Evolutionary conservation across 2,329 filamentous ascomycete species (phyloP), one percentile per base, ranked within the genome.

Genomic region (Akanthomyces uredinophilus): DNA sequence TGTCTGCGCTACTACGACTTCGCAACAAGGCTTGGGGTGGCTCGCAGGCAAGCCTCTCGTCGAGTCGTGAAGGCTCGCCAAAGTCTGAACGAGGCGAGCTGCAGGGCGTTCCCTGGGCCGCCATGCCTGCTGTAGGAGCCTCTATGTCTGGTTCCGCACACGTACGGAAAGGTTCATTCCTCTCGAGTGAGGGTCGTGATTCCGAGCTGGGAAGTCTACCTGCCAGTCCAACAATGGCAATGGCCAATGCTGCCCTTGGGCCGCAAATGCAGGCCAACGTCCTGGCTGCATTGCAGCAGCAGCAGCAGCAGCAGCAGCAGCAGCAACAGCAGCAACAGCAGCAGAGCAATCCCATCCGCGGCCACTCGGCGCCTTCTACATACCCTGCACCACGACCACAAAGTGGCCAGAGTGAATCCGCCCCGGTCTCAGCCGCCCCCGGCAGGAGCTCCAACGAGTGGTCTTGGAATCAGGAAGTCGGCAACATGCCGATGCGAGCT

Each of bases 1-100:
- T 96, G 8, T 87, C 87, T 53, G 83, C 89, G 1, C 78, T 96
- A 18, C 80, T 91, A 74, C 88, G 87, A 64, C 74, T 96, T 47
- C 85, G 92, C 4, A 87, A 85, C 13, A 87, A 84, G 55, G 88
- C 92, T 0, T 96, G 91, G 84, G 91, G 91, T 27, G 89, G 90
- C 5, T 95, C 91, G 62, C 89, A 91, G 68, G 86, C 83, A 1
- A 94, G 90, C 68, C 75, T 92, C 6, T 80, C 80, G 65, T 85
- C 82, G 3, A 79, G 80, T 43, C 74, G 76, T 6, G 81, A 82
- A 53, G 81, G 80, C 3, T 83, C 81, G 20, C 81, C 81, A 1
- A 73, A 75, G 29, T 80, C 79, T 5, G 78, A 81, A 47, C 75
- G 81, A 61, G 79, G 76, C 1, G 83, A 83, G 27, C 77, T 75